Evolutionary conservation across 2,329 filamentous ascomycete species (phyloP).

Genomic region (Trichophyton rubrum): DNA sequence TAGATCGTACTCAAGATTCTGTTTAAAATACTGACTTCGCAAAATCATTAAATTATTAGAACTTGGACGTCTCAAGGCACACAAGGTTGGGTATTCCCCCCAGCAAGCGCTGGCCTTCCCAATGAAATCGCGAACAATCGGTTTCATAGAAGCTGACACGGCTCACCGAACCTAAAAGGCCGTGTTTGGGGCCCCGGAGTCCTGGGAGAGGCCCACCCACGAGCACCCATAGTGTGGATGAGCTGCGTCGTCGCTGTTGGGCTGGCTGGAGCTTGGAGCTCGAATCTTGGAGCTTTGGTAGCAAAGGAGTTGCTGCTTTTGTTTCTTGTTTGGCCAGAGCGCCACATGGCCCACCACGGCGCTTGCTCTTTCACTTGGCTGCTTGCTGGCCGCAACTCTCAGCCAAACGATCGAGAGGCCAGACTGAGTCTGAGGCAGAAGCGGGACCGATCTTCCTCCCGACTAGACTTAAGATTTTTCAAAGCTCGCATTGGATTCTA

Average conservation of each 20-base stretch:
- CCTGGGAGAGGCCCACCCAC: background rate
- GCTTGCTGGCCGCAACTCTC: background rate
- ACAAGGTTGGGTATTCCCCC: background rate
- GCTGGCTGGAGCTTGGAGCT: background rate
- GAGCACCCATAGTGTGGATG: background rate
- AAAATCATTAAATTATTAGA: background rate
- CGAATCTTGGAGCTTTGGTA: background rate
- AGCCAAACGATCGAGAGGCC: constrained; percentile 1
- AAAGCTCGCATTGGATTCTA: background rate
- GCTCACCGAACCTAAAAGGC: background rate
- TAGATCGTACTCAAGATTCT: background rate
- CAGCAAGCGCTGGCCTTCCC: background rate
- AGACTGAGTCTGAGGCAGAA: background rate
- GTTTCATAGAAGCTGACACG: constrained; percentile 1
- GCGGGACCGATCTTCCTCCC: background rate
- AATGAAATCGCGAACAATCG: background rate
- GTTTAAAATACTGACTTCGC: background rate
- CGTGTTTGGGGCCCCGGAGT: background rate
- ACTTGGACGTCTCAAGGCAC: background rate
- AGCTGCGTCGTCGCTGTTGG: background rate
- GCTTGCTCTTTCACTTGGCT: constrained; percentile 1
- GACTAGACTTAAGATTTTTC: background rate
- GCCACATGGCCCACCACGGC: background rate
- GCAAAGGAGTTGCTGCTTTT: background rate
- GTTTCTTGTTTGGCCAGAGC: background rate